Conservation (phyloP, 768 basidiomycete species). For the Crucibulum laeve region DNA sequence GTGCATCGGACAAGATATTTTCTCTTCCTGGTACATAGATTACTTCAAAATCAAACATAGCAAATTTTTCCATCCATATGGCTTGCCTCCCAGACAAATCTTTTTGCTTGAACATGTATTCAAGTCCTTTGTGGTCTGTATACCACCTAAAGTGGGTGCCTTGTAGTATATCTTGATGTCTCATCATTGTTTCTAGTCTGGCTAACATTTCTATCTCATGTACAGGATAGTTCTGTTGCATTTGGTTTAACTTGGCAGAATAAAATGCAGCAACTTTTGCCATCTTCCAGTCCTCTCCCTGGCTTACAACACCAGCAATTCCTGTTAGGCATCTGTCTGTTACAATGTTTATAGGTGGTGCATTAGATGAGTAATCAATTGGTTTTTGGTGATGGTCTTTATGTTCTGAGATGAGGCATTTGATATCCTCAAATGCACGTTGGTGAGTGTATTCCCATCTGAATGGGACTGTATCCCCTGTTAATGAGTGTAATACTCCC, state of each 20-base stretch:
- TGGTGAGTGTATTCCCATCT: no score
- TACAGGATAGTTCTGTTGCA: constrained; percentile 26
- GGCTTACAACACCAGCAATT: constrained; percentile 12
- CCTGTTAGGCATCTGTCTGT: constrained; percentile 16
- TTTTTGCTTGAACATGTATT: constrained; percentile 18
- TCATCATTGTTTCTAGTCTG: constrained; percentile 18
- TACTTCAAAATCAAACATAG: constrained; percentile 25
- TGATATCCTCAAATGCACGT: no score
- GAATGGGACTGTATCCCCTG: no score
- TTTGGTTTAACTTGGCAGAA: constrained; percentile 19
- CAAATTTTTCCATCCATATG: constrained; percentile 26
- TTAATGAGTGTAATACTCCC: no score
- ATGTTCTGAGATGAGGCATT: no score
- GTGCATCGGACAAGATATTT: constrained; percentile 29
- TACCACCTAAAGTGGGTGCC: constrained; percentile 16
- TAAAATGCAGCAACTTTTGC: constrained; percentile 18
- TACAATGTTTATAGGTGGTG: no score
- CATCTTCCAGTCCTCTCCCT: constrained; percentile 3
- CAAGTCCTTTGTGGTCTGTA: constrained; percentile 20
- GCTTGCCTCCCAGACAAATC: constrained; percentile 24
- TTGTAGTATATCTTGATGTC: constrained; percentile 13
- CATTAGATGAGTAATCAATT: no score
- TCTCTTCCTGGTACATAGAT: constrained; percentile 20
- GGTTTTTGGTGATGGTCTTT: no score
- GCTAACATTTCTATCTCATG: constrained; percentile 28